Conservation (phyloP, 495 filamentous ascomycete genomes). For the Tuber calosporum region DNA sequence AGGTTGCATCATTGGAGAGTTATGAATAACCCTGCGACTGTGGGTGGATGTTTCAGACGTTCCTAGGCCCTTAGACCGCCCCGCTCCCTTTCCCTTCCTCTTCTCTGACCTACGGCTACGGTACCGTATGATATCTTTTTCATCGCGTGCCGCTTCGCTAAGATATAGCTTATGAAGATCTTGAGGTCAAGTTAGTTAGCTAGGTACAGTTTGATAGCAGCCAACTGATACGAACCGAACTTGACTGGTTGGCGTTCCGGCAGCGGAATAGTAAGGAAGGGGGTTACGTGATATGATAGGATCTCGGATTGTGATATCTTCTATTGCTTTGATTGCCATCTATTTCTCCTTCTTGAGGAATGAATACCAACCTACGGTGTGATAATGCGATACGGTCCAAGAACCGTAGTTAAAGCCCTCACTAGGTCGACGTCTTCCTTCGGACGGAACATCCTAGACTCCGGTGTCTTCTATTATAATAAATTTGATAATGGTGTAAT, state of each 20-base stretch:
- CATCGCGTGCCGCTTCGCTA: neutral
- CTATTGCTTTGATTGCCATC: neutral
- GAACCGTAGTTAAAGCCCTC: neutral
- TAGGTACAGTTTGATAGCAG: neutral
- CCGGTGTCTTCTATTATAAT: too few species aligned
- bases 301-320: neutral
- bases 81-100: neutral
- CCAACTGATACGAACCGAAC: neutral
- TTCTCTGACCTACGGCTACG: neutral
- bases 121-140: neutral
- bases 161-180: neutral
- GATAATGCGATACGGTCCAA: constrained; percentile 1
- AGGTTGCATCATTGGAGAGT: neutral
- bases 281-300: neutral
- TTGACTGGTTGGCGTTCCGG: neutral
- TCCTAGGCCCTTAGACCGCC: neutral
- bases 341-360: neutral
- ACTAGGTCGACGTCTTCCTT: neutral
- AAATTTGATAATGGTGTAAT: too few species aligned
- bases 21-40: constrained; percentile 1
- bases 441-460: neutral
- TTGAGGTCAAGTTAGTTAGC: neutral
- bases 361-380: neutral
- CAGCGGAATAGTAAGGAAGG: neutral
- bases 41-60: neutral